Base-by-base conservation (phyloP, 2,329 filamentous ascomycete species). In the Talaromyces sp. region DNA sequence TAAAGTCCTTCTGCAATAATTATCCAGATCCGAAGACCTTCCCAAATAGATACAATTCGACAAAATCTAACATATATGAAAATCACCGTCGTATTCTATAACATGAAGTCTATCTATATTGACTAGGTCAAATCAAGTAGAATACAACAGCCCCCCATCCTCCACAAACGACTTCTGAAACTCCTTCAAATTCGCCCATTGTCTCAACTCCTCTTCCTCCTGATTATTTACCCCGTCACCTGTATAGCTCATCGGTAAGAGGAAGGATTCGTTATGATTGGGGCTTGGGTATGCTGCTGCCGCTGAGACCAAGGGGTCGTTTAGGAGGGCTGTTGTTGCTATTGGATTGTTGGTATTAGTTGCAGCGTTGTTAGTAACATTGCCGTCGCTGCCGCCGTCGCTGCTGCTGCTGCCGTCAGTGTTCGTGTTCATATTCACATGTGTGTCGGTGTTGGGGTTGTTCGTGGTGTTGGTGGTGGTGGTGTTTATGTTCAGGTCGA, bases 121-220 rank as follows among this genome's bases (percentile, higher is more conserved):
- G n/a, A n/a, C n/a, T n/a, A n/a, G n/a, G 22, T 35, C 45, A 33
- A 48, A 48, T 17, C 9, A 60, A 4, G 35, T 57, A 39, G 72
- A 66, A 25, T 66, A 67, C 25, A 72, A 50, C 31, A 69, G 28
- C 21, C 84, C 87, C 1, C 85, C 87, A 36, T 81, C 81, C 56
- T 85, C 82, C 8, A 85, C 82, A 68, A 91, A 89, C 58, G 86
- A 84, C 61, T 86, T 73, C 72, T 95, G 91, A 63, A 89, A 89
- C 54, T 93, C 88, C 59, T 89, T 81, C 63, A 96, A 73, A 69
- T 89, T 89, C 0, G 88, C 87, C 91, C 91, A 96, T 59, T 84
- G 81, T 19, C 84, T 79, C 63, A 94, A 73, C 71, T 94, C 89
- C 54, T 87, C 83, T 66, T 93, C 89, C 64, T 94, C 89, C 11